Evolutionary conservation across 805 yeast genomes (phyloP).

Genomic region (Lipomyces sp.): DNA sequence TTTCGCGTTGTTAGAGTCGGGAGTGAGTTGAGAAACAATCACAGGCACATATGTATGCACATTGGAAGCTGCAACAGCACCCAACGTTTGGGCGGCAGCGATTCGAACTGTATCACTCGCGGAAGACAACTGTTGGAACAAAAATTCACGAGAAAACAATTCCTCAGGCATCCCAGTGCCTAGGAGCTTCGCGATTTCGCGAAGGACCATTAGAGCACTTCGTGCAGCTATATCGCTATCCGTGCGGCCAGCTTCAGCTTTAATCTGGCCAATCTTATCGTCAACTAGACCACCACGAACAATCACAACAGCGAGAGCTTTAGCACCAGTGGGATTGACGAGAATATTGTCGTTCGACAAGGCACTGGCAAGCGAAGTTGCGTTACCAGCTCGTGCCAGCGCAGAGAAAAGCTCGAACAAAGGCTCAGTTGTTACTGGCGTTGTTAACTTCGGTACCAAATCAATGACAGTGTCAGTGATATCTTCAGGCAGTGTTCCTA

Average conservation of each 20-base stretch:
- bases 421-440: slow-evolving; percentile 20
- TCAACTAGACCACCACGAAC: slow-evolving; percentile 22
- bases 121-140: slow-evolving; percentile 47
- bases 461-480: slow-evolving; percentile 13
- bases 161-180: slow-evolving; percentile 10
- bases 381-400: slow-evolving; percentile 19
- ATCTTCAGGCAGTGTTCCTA: slow-evolving; percentile 6
- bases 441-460: slow-evolving; percentile 11
- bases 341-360: slow-evolving; percentile 38
- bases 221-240: slow-evolving; percentile 2
- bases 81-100: slow-evolving; percentile 60
- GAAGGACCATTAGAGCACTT: slow-evolving; percentile 27
- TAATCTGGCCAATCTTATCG: slow-evolving; percentile 11
- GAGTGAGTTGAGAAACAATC: slow-evolving; percentile 46
- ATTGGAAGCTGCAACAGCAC: slow-evolving; percentile 54
- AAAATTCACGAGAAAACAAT: slow-evolving; percentile 40
- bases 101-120: slow-evolving; percentile 47
- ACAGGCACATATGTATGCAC: slow-evolving; percentile 48
- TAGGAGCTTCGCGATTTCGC: slow-evolving; percentile 27
- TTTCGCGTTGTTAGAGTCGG: slow-evolving; percentile 37
- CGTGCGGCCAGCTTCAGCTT: slow-evolving; percentile 2
- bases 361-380: slow-evolving; percentile 3
- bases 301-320: slow-evolving; percentile 28
- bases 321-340: slow-evolving; percentile 12
- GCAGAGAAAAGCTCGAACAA: slow-evolving; percentile 18